Percentiles rank a stretch among this genome's conserved stretches.
Evolutionary conservation across 192 early-diverging fungal genomes (phyloP).

Genomic region (Backusella tuberculispora): DNA sequence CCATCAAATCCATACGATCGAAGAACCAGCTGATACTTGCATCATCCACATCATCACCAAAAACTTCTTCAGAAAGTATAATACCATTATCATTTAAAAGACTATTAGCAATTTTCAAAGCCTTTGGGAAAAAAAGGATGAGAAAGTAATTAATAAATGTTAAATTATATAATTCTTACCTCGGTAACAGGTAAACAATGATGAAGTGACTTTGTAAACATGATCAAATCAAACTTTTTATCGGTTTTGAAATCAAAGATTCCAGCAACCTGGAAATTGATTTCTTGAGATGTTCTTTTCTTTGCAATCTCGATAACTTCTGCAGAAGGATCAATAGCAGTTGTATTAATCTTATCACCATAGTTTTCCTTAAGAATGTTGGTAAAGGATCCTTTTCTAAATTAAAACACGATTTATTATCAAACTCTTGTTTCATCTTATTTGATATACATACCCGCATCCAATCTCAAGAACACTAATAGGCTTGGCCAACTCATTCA

Average conservation of each 20-base stretch:
- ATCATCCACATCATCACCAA: not conserved
- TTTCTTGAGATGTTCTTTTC: not conserved
- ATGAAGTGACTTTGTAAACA: conserved; percentile 33
- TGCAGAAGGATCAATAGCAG: conserved; percentile 6
- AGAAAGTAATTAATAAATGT: not conserved
- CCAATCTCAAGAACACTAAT: conserved; percentile 13
- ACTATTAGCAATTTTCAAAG: conserved; percentile 9
- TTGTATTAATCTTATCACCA: not conserved
- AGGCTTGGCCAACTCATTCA: not conserved
- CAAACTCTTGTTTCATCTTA: not conserved
- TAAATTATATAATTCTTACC: not conserved
- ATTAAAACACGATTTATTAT: not conserved
- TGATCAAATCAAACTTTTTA: conserved; percentile 23
- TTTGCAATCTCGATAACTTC: not conserved
- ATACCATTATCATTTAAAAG: conserved; percentile 12
- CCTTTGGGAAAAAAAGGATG: not conserved
- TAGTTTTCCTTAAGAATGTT: not conserved
- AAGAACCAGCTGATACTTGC: conserved; percentile 1
- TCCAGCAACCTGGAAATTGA: not conserved
- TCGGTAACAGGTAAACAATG: conserved; percentile 20
- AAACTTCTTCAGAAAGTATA: conserved; percentile 18
- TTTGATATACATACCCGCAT: conserved; percentile 5
- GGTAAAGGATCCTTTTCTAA: not conserved
- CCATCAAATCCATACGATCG: conserved; percentile 23
- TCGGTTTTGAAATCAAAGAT: conserved; percentile 23